phyloP scores from a whole-genome alignment of 306 rosid species.

The Pterocarpus macrocarpus region DNA sequence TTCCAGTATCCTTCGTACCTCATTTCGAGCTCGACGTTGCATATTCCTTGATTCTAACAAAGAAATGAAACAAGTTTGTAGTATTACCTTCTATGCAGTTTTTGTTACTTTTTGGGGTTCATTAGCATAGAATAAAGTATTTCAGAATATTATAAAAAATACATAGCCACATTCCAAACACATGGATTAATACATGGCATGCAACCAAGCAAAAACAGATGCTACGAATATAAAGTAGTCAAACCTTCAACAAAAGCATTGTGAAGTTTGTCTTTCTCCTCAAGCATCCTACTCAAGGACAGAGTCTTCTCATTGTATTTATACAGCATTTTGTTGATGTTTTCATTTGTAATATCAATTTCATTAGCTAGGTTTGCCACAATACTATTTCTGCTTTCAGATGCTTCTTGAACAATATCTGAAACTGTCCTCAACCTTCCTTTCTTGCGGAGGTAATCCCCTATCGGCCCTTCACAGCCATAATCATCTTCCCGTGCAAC shows the following conservation, averaged over 20 bases:
- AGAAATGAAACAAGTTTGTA: constrained; percentile 28
- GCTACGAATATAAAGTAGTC: constrained; percentile 37
- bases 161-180: constrained; percentile 20
- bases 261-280: constrained; percentile 84
- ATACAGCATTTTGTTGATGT: constrained; percentile 66
- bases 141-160: constrained; percentile 8
- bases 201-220: constrained; percentile 33
- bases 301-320: constrained; percentile 77
- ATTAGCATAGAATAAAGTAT: constrained; percentile 7
- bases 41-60: constrained; percentile 77
- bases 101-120: neutral
- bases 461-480: constrained; percentile 67
- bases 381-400: constrained; percentile 63
- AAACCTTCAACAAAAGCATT: constrained; percentile 79
- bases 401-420: constrained; percentile 81
- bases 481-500: constrained; percentile 87
- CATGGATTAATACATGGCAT: neutral
- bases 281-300: constrained; percentile 89
- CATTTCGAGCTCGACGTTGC: constrained; percentile 74
- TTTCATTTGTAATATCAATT: constrained; percentile 79
- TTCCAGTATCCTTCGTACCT: constrained; percentile 73
- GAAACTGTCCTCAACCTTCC: constrained; percentile 84
- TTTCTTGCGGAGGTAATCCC: constrained; percentile 79
- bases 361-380: constrained; percentile 74
- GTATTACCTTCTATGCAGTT: constrained; percentile 17